Conservation (phyloP, 2,329 filamentous ascomycete genomes). For the Aspergillus ustus region DNA sequence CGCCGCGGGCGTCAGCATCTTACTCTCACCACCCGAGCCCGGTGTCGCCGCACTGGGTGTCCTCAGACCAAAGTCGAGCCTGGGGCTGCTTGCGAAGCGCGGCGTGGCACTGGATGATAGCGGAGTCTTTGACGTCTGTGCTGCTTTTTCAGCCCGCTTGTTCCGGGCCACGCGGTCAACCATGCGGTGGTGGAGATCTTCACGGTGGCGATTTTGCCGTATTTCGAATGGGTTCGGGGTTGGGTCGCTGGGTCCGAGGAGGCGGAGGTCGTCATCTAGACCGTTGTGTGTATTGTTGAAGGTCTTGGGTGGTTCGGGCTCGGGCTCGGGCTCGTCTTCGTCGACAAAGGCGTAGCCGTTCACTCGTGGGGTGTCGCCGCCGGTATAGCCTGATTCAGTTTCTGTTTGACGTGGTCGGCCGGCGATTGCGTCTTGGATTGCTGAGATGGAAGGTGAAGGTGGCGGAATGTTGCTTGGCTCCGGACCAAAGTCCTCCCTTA, state of each 20-base stretch:
- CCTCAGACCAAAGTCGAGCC: constrained; percentile 38
- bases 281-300: constrained; percentile 9
- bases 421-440: constrained; percentile 81
- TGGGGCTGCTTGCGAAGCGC: constrained; percentile 46
- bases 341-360: constrained; percentile 96
- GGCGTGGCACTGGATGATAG: constrained; percentile 32
- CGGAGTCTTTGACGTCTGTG: constrained; percentile 61
- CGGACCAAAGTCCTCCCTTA: constrained; percentile 57
- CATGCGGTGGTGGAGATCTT: constrained; percentile 82
- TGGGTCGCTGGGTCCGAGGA: constrained; percentile 46
- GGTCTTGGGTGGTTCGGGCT: constrained; percentile 33
- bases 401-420: constrained; percentile 68
- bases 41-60: constrained; percentile 28
- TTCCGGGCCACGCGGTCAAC: constrained; percentile 79
- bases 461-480: constrained; percentile 55
- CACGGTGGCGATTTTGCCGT: constrained; percentile 72
- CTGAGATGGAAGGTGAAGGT: constrained; percentile 80
- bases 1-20: constrained; percentile 50
- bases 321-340: constrained; percentile 60
- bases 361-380: constrained; percentile 82
- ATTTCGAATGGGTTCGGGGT: constrained; percentile 81
- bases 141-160: constrained; percentile 66
- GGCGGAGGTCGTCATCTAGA: constrained; percentile 36
- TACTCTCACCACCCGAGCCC: constrained; percentile 26
- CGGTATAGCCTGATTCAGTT: constrained; percentile 61